Base-by-base conservation (phyloP, 2,329 filamentous ascomycete species). In the Apiospora saccharicola region DNA sequence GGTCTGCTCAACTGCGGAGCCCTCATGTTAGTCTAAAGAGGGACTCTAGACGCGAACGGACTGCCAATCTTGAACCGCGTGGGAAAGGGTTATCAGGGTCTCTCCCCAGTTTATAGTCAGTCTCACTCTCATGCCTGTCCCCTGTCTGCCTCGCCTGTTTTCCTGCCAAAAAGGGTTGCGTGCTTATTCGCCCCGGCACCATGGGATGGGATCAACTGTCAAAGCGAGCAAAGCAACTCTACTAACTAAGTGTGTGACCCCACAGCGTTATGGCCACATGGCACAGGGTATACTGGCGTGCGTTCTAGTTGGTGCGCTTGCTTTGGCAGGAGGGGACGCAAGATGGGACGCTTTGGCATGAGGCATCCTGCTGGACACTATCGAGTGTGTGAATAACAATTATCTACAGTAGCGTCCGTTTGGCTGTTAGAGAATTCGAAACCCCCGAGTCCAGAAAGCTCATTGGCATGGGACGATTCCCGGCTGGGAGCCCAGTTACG, bases 31-130 rank as follows among this genome's bases (percentile, higher is more conserved):
- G 53, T 34, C 53, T 61, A 61, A 4, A 5, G 53, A 61, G 53
- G 53, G 53, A 16, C 53, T 61, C 53, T 61, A 61, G 53, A 61
- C 26, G 53, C 53, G 53, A 61, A 61, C 53, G 53, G 53, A 61
- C 53, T 61, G 53, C 26, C 53, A 61, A 61, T 61, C 53, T 37
- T 61, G 26, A 3, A 16, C 19, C 7, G 7, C 4, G 30, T 3
- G 26, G 53, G 53, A 30, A 57, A 37, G 53, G 53, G 53, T 4
- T 61, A 61, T 37, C 51, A 22, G 37, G 37, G 37, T 37, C 37
- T 37, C 37, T 37, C 37, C 37, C n/a, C n/a, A n/a, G n/a, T n/a
- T n/a, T n/a, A n/a, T n/a, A 37, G 37, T 37, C 10, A 7, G 37
- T 30, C 26, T 30, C 26, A 2, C 26, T 2, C 26, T 30, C 26